A percentile compares a stretch with the other conserved stretches of the same genome.
These are phyloP conservation scores for Phytophthora litchii DNA, from an alignment of 352 stramenopile genomes.

Conservation along the genomic window DNA sequence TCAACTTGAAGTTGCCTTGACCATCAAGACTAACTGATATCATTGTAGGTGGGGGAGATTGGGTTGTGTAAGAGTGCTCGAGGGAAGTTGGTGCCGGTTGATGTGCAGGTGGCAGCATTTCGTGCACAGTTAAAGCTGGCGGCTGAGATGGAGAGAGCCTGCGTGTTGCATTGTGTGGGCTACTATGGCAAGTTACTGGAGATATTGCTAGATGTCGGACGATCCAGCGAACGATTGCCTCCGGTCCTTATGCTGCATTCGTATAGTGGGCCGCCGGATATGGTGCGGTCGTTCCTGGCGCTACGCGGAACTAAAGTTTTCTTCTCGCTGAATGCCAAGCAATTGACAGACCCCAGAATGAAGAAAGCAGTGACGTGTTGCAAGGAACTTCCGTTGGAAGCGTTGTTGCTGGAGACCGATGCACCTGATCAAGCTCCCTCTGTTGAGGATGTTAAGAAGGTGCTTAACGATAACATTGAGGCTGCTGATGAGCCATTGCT, in stretches of 20 bases:
- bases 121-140: slow-evolving; percentile 59
- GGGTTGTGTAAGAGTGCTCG: slow-evolving; percentile 74
- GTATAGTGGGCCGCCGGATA: slow-evolving; percentile 60
- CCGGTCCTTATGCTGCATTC: slow-evolving; percentile 73
- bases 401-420: slow-evolving; percentile 78
- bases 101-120: slow-evolving; percentile 58
- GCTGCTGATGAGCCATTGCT: slow-evolving; percentile 15
- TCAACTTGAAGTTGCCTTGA: slow-evolving; percentile 36
- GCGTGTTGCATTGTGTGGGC: slow-evolving; percentile 79
- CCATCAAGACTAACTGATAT: slow-evolving; percentile 2
- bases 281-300: slow-evolving; percentile 57
- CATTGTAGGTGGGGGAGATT: slow-evolving; percentile 72
- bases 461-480: slow-evolving; percentile 9
- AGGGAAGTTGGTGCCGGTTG: slow-evolving; percentile 47
- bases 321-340: slow-evolving; percentile 81
- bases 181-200: slow-evolving; percentile 73
- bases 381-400: slow-evolving; percentile 42
- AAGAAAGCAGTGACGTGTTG: slow-evolving; percentile 52
- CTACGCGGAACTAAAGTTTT: slow-evolving; percentile 54
- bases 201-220: slow-evolving; percentile 37
- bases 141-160: slow-evolving; percentile 50
- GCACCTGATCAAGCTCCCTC: slow-evolving; percentile 66
- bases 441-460: slow-evolving; percentile 18
- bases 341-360: slow-evolving; percentile 45
- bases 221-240: slow-evolving; percentile 33